Conservation (phyloP, 2,329 filamentous ascomycete genomes). For the Exophiala mesophila region DNA sequence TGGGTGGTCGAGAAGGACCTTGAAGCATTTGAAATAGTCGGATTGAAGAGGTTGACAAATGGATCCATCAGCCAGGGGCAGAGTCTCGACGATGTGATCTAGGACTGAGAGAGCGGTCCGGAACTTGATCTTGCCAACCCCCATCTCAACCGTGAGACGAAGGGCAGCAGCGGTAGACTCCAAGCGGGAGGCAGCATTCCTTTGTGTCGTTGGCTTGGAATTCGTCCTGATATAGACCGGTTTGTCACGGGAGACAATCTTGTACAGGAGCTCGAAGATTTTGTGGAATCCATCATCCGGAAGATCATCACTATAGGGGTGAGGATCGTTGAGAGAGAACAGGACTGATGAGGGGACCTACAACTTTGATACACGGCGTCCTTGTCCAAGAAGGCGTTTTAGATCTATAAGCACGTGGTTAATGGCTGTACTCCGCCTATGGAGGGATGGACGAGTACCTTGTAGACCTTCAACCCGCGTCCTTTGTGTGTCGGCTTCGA, state of each 20-base stretch:
- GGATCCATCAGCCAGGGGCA: constrained; percentile 59
- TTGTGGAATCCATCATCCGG: constrained; percentile 74
- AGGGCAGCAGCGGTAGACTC: constrained; percentile 66
- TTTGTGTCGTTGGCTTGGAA: constrained; percentile 49
- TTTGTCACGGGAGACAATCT: constrained; percentile 66
- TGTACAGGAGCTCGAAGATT: constrained; percentile 76
- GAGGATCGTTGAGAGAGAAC: neutral
- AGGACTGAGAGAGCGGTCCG: constrained; percentile 77
- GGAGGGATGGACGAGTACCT: constrained; percentile 30
- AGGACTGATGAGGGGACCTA: constrained; percentile 1
- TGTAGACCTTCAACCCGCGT: constrained; percentile 42
- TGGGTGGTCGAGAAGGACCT: constrained; percentile 63
- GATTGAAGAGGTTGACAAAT: constrained; percentile 62
- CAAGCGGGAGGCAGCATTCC: constrained; percentile 54
- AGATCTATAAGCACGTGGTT: constrained; percentile 45
- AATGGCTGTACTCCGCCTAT: constrained; percentile 11
- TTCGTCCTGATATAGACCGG: constrained; percentile 52
- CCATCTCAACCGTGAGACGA: constrained; percentile 65
- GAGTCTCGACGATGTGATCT: constrained; percentile 72
- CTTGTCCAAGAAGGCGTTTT: constrained; percentile 52
- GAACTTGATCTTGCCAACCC: constrained; percentile 61
- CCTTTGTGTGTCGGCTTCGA: constrained; percentile 27
- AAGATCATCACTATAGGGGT: constrained; percentile 39
- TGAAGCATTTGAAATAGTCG: constrained; percentile 74
- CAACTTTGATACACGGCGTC: constrained; percentile 31